Evolutionary conservation across 2,329 filamentous ascomycete species (phyloP).

Genomic region (Parastagonospora nodorum): DNA sequence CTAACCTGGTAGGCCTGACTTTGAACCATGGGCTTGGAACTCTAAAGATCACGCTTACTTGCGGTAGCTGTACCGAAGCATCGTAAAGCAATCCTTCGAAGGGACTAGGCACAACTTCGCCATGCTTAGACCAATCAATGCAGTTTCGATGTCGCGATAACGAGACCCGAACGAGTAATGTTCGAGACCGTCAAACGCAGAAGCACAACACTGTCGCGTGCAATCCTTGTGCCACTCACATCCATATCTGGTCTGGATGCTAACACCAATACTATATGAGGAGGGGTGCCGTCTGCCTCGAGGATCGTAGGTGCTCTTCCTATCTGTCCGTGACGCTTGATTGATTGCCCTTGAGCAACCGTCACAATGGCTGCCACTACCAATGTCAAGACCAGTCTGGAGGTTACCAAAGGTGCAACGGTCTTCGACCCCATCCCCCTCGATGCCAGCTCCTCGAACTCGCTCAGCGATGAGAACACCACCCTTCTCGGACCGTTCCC

Average conservation of each 20-base stretch:
- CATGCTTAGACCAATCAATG: conserved; percentile 1
- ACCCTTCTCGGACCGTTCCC: conserved; percentile 35
- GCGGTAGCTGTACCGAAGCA: conserved; percentile 7
- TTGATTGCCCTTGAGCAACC: conserved; percentile 1
- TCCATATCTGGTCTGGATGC: conserved; percentile 8
- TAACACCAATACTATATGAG: conserved; percentile 14
- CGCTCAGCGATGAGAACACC: conserved; percentile 22
- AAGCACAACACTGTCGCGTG: neutral
- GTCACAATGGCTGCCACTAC: conserved; percentile 25
- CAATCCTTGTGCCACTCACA: conserved; percentile 12
- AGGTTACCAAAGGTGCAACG: conserved; percentile 38
- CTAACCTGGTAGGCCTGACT: conserved; percentile 3
- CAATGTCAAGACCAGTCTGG: conserved; percentile 36
- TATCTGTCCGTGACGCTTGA: neutral
- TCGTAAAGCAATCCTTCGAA: conserved; percentile 11
- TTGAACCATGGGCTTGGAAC: conserved; percentile 12
- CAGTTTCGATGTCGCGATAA: neutral
- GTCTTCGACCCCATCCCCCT: conserved; percentile 32
- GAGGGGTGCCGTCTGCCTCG: conserved; percentile 2
- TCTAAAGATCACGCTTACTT: conserved; percentile 7
- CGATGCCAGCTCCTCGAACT: conserved; percentile 27
- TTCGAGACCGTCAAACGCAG: neutral
- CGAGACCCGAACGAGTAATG: neutral
- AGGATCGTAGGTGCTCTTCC: conserved; percentile 6
- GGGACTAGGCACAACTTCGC: neutral